Evolutionary conservation across 1,284 basidiomycete species (phyloP), one percentile per base, ranked within the genome.

Genomic region (Vanrija humicola): DNA sequence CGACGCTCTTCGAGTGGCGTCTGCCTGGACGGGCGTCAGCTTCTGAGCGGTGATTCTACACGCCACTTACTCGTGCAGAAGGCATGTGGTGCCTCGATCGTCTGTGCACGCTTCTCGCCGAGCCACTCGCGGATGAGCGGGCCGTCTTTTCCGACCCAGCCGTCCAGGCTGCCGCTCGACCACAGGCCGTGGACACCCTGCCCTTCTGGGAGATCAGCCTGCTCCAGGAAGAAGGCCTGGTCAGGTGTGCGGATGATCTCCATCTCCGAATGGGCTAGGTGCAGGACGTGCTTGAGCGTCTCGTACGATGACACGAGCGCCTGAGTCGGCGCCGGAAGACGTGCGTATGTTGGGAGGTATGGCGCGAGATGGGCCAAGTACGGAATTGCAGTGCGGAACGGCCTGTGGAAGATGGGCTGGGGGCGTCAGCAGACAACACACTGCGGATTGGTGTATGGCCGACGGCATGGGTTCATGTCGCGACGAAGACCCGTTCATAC

Each of bases 191-290:
- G 66, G 42, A 74, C 50, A 3, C 54, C 54, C n/a, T 12, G 34
- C 19, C 53, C 62, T 15, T 18, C 12, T 0, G 29, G 29, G n/a
- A 38, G 40, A 5, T 56, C 21, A 3, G 38, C 45, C 56, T 70
- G 67, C 5, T 58, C 45, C 26, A 19, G 34, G 57, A 62, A 70
- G 68, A 67, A 75, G 1, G 55, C 68, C 26, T 69, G 28, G 56
- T 78, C 74, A 1, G 72, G 73, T 6, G 57, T 64, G 8, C 44
- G 50, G 47, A 78, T 75, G 5, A 55, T 42, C 6, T 55, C 47
- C 73, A 78, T 73, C 64, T 78, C 77, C 1, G 70, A 72, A 15
- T 54, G 48, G 6, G 68, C 68, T n/a, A 77, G 65, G 16, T 56
- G 56, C 9, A 78, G 64, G 2, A 68, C 67, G 34, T 75, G 62